Evolutionary conservation across 257 asterid species (phyloP).

Genomic region (Nemophila menziesii): DNA sequence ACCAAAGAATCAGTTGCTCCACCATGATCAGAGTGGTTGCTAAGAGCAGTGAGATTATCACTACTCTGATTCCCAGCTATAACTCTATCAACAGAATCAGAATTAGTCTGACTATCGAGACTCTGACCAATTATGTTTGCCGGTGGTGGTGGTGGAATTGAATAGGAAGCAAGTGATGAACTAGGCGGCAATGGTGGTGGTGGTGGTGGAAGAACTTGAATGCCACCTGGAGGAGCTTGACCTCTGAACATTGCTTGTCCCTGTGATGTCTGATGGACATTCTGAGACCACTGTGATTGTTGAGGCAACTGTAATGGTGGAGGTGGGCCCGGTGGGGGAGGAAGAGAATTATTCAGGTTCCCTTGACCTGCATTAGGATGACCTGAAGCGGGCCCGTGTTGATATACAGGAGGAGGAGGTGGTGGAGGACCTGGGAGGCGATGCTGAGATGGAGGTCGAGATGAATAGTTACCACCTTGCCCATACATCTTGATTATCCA

Average conservation of each 20-base stretch:
- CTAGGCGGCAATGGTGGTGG: constrained; percentile 22
- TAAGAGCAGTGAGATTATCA: not conserved
- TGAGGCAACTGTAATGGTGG: constrained; percentile 23
- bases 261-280: constrained; percentile 32
- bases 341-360: constrained; percentile 25
- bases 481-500: constrained; percentile 43
- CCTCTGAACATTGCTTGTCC: constrained; percentile 31
- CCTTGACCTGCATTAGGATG: constrained; percentile 21
- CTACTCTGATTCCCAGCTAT: not conserved
- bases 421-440: constrained; percentile 25
- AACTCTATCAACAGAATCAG: constrained; percentile 5
- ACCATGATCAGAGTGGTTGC: constrained; percentile 10
- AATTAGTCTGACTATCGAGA: not conserved
- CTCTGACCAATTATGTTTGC: constrained; percentile 4
- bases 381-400: constrained; percentile 30
- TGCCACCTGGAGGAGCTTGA: constrained; percentile 23
- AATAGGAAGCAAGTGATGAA: constrained; percentile 25
- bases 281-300: constrained; percentile 41
- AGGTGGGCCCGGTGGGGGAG: constrained; percentile 24
- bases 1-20: constrained; percentile 13
- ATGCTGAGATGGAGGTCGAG: constrained; percentile 35
- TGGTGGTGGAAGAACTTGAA: constrained; percentile 9
- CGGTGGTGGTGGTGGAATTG: constrained; percentile 15
- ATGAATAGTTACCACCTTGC: constrained; percentile 34
- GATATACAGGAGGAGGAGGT: constrained; percentile 24